Evolutionary conservation across 202 grass and related monocot species (phyloP).

Genomic region (Brachypodium distachyon): DNA sequence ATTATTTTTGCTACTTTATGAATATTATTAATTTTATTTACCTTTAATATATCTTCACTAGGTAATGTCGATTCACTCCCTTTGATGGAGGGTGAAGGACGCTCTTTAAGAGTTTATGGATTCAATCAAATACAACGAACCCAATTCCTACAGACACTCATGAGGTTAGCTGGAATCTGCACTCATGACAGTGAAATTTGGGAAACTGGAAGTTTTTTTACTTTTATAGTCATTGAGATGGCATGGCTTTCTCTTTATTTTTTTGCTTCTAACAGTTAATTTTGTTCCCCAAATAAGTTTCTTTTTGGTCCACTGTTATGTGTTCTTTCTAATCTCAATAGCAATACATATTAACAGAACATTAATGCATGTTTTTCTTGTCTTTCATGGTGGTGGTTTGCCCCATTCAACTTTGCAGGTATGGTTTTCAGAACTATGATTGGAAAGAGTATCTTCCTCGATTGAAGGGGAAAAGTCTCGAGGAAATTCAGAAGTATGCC

Average conservation of each 20-base stretch:
- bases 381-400: conserved; percentile 6
- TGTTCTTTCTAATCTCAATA: background rate
- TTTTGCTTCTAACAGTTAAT: conserved; percentile 10
- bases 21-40: conserved; percentile 20
- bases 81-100: conserved; percentile 94
- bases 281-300: conserved; percentile 11
- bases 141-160: conserved; percentile 66
- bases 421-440: conserved; percentile 92
- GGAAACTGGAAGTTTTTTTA: background rate
- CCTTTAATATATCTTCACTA: conserved; percentile 11
- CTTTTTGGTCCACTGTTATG: background rate
- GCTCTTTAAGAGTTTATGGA: conserved; percentile 67
- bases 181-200: background rate
- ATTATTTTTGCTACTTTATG: background rate
- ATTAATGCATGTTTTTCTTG: background rate
- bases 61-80: conserved; percentile 64
- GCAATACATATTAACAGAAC: background rate
- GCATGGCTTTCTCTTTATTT: background rate
- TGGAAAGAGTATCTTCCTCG: conserved; percentile 94
- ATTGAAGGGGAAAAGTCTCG: conserved; percentile 74
- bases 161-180: conserved; percentile 55
- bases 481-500: conserved; percentile 83
- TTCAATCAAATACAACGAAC: conserved; percentile 86
- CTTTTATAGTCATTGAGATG: background rate
- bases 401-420: conserved; percentile 39